Percentiles rank a stretch among this genome's conserved stretches.
Conservation (phyloP, 306 rosid genomes). For the Glycine latifolia region DNA sequence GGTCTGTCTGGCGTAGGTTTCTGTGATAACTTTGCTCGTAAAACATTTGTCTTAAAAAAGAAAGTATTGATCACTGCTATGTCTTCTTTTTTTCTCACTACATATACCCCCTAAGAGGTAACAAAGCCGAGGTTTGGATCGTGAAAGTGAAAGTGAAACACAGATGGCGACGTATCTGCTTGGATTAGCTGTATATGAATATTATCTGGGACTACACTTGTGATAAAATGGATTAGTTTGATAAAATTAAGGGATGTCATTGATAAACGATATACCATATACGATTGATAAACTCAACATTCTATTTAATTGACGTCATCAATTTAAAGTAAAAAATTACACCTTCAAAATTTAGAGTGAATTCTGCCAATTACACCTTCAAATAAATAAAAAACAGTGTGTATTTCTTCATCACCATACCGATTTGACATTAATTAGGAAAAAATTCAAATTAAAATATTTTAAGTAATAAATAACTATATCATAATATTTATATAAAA, state of each 20-base stretch:
- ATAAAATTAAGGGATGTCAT: background rate
- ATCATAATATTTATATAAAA: too few relatives aligned
- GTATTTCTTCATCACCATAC: too few relatives aligned
- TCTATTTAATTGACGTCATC: too few relatives aligned
- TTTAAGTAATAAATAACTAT: too few relatives aligned
- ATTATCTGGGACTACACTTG: background rate
- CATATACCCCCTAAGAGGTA: background rate
- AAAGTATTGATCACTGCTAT: constrained; percentile 19
- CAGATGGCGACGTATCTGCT: background rate
- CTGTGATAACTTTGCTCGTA: constrained; percentile 17
- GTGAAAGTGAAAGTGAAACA: background rate
- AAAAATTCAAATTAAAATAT: too few relatives aligned
- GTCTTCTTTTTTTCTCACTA: background rate
- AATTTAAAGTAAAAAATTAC: too few relatives aligned
- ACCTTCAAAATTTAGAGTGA: too few relatives aligned
- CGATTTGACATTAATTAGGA: too few relatives aligned
- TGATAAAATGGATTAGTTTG: background rate
- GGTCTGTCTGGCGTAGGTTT: constrained; percentile 2
- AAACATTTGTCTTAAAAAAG: constrained; percentile 36
- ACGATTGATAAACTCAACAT: too few relatives aligned
- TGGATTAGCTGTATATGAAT: background rate
- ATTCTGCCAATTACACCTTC: too few relatives aligned
- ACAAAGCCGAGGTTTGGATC: background rate
- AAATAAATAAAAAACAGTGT: too few relatives aligned
- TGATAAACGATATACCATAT: too few relatives aligned